A percentile compares a stretch with the other conserved stretches of the same genome.
Evolutionary conservation across 306 rosid species (phyloP).

Genomic region (Datisca glomerata): DNA sequence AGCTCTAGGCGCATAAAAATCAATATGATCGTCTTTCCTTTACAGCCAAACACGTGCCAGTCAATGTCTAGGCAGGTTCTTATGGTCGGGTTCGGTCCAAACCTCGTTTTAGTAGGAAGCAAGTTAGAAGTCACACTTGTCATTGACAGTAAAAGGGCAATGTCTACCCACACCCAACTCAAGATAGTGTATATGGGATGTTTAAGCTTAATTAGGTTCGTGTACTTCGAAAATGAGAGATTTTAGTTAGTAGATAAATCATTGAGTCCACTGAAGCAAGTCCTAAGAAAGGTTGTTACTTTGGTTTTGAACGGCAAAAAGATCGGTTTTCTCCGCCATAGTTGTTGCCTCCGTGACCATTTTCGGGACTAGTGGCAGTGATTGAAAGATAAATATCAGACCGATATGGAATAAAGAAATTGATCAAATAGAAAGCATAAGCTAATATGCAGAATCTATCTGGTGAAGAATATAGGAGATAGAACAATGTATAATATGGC

Average conservation of each 20-base stretch:
- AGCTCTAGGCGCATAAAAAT: conserved; percentile 3
- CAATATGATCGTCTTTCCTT: conserved; percentile 2
- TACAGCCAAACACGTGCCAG: conserved; percentile 5
- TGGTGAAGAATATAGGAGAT: no score
- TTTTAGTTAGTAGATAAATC: conserved; percentile 1
- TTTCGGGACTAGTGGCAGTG: no score
- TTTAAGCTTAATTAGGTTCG: neutral
- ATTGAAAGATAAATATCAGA: no score
- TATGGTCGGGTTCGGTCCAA: conserved; percentile 3
- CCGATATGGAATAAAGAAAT: no score
- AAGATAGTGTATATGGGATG: conserved; percentile 7
- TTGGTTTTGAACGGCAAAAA: neutral
- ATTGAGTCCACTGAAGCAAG: conserved; percentile 11
- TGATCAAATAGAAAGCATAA: no score
- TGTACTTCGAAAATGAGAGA: no score
- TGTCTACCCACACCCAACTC: conserved; percentile 6
- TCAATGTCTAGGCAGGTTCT: conserved; percentile 9
- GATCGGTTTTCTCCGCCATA: neutral
- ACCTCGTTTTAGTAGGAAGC: conserved; percentile 1
- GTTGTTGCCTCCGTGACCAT: no score
- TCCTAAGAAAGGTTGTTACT: conserved; percentile 2
- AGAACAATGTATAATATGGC: no score
- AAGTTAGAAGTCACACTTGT: conserved; percentile 4
- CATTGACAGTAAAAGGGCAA: conserved; percentile 1
- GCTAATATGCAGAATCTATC: no score